Base-by-base conservation (phyloP, 1,284 basidiomycete genomes). In the Cutaneotrichosporon dermatis region DNA sequence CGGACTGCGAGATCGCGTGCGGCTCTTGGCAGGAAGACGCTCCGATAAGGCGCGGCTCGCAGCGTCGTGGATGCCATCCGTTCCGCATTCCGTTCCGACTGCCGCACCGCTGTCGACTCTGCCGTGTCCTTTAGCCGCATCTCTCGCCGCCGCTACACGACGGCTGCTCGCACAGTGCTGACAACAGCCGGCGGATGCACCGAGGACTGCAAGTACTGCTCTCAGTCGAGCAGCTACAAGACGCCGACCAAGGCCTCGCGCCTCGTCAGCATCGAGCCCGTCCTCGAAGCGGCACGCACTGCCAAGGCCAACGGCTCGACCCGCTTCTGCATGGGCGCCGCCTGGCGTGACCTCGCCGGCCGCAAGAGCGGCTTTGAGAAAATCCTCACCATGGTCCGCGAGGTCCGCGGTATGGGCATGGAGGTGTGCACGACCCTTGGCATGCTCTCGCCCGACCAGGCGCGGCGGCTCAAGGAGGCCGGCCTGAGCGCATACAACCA, bases 161-260 rank as follows among this genome's bases (percentile, higher is more conserved):
- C 25, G 25, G 25, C 25, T 33, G 11, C 5, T 16, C 12, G 10
- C 11, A 42, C 59, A 41, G 43, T 13, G 49, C 60, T 61, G 33
- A 62, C 50, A 42, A 55, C 62, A 92, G 90, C 90, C 66, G 92
- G 93, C 50, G 95, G 95, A 65, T 99, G 95, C 73, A 85, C 88
- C 51, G 95, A 99, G 80, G 92, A 99, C 77, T 99, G 95, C 81
- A 94, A 92, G 56, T 99, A 99, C 81, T 99, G 95, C 78, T 96
- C 95, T 34, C 95, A 99, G 78, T 96, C 92, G 10, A 92, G 90
- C 46, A 85, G 88, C 57, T 92, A 99, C 81, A 84, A 88, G 34
- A 98, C 95, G 1, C 81, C 88, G 9, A 94, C 93, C 49, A 88
- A 88, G 75, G 94, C 95, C 37, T 89, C 90, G 36, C 86, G 87